A percentile compares a stretch with the other conserved stretches of the same genome.
phyloP scores from a whole-genome alignment of 78 protist genomes.

The Chrysochromulina tobinii region DNA sequence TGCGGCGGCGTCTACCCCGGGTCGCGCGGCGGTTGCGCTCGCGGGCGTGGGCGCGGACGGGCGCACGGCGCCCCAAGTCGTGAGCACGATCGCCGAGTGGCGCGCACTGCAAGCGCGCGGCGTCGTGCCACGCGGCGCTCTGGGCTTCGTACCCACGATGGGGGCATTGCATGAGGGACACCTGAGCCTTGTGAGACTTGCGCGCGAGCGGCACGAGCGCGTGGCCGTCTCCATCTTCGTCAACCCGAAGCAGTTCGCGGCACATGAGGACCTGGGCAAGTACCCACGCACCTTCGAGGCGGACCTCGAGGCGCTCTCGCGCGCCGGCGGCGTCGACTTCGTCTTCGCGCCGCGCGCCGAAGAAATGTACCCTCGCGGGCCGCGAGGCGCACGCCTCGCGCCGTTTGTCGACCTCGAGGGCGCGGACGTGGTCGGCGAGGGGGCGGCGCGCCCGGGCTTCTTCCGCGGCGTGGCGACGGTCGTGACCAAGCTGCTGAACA shows the following conservation, averaged over 20 bases:
- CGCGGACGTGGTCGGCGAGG: constrained; percentile 18
- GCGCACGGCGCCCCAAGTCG: background rate
- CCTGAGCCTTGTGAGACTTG: constrained; percentile 51
- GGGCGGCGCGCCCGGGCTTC: constrained; percentile 55
- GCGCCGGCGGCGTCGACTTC: constrained; percentile 49
- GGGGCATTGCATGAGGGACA: constrained; percentile 82
- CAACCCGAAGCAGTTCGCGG: constrained; percentile 78
- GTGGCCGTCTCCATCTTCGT: constrained; percentile 72
- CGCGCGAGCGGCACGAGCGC: constrained; percentile 23
- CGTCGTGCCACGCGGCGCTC: no score
- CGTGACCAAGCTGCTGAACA: constrained; percentile 71
- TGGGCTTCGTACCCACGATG: constrained; percentile 85
- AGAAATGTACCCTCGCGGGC: constrained; percentile 62
- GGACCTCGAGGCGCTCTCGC: constrained; percentile 44
- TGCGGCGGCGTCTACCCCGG: no score
- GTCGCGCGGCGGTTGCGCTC: no score
- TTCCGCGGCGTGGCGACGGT: constrained; percentile 84
- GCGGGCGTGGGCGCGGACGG: no score
- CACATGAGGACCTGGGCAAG: constrained; percentile 62
- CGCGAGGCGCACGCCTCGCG: background rate
- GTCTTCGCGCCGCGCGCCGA: constrained; percentile 62
- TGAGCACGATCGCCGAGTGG: constrained; percentile 4
- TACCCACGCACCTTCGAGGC: constrained; percentile 61
- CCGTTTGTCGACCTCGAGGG: constrained; percentile 32
- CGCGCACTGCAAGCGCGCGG: background rate